Conservation (phyloP, 2,329 filamentous ascomycete genomes). For the Cylindrodendrum hubeiense region DNA sequence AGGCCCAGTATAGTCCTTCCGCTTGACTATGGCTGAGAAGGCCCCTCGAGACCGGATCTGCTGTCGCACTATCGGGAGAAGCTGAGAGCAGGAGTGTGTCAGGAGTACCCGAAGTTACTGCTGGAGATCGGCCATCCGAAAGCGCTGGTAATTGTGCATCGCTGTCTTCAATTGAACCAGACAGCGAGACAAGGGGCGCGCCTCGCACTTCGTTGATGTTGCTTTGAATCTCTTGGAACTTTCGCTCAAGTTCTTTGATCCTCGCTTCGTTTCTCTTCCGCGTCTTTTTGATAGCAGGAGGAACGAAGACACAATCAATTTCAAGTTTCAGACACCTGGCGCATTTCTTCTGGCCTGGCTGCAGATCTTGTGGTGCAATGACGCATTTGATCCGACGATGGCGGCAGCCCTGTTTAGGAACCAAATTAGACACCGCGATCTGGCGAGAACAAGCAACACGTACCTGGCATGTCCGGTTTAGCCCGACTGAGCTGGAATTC, state of each 20-base stretch:
- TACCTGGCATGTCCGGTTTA: slow-evolving; percentile 1
- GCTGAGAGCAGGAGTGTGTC: not conserved
- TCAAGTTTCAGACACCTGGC: slow-evolving; percentile 22
- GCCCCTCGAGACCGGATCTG: slow-evolving; percentile 18
- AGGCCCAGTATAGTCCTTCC: slow-evolving; percentile 13
- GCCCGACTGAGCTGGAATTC: not conserved
- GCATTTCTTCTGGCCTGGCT: not conserved
- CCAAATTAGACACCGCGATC: not conserved
- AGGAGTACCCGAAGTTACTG: not conserved
- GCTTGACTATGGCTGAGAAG: slow-evolving; percentile 10
- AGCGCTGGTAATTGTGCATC: slow-evolving; percentile 2
- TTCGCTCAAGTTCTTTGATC: slow-evolving; percentile 27
- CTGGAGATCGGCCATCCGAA: slow-evolving; percentile 1
- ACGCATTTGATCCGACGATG: slow-evolving; percentile 9
- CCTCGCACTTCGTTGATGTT: not conserved
- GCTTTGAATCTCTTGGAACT: slow-evolving; percentile 21
- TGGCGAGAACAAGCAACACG: not conserved
- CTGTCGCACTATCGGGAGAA: not conserved
- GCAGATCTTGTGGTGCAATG: not conserved
- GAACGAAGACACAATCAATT: slow-evolving; percentile 21
- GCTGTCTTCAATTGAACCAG: not conserved
- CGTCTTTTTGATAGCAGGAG: slow-evolving; percentile 24
- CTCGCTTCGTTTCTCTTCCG: slow-evolving; percentile 26
- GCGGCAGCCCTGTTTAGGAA: not conserved
- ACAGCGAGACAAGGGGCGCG: not conserved